Evolutionary conservation across 1,284 basidiomycete genomes (phyloP).

Genomic region (Sporisorium reilianum): DNA sequence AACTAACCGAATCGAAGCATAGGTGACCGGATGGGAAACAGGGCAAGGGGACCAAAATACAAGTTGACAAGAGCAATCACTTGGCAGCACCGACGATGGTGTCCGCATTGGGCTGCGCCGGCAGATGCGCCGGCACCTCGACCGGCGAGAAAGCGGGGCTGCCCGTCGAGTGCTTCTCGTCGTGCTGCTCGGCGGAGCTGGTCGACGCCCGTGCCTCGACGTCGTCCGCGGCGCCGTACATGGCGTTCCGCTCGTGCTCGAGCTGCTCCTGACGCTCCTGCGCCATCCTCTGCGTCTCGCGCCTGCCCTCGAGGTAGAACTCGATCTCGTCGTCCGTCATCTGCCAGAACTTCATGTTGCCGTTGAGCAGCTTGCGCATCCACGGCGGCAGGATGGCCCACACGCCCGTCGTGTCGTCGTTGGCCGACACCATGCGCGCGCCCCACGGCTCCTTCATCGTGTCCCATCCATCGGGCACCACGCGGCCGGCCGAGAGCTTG

Average conservation of each 20-base stretch:
- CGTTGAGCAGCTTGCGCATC: constrained; percentile 59
- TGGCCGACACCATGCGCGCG: constrained; percentile 39
- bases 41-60: background rate
- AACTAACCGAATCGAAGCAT: background rate
- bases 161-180: constrained; percentile 45
- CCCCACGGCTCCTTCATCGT: constrained; percentile 67
- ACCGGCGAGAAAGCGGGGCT: constrained; percentile 37
- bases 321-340: constrained; percentile 64
- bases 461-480: constrained; percentile 76
- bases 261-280: constrained; percentile 52
- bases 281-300: constrained; percentile 51
- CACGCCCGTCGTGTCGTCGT: constrained; percentile 46
- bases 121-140: constrained; percentile 17
- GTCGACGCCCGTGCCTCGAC: constrained; percentile 42
- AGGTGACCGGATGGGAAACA: background rate
- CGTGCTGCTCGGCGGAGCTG: constrained; percentile 17
- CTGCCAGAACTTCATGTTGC: constrained; percentile 65
- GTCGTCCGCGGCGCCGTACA: constrained; percentile 47
- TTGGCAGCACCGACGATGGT: constrained; percentile 16
- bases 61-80: background rate
- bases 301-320: constrained; percentile 62
- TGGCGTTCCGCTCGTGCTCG: constrained; percentile 48
- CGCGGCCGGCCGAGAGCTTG: constrained; percentile 75
- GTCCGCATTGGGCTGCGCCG: background rate
- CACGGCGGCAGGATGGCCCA: constrained; percentile 63